phyloP scores from a whole-genome alignment of 805 yeast species.

The Yarrowia osloensis region DNA sequence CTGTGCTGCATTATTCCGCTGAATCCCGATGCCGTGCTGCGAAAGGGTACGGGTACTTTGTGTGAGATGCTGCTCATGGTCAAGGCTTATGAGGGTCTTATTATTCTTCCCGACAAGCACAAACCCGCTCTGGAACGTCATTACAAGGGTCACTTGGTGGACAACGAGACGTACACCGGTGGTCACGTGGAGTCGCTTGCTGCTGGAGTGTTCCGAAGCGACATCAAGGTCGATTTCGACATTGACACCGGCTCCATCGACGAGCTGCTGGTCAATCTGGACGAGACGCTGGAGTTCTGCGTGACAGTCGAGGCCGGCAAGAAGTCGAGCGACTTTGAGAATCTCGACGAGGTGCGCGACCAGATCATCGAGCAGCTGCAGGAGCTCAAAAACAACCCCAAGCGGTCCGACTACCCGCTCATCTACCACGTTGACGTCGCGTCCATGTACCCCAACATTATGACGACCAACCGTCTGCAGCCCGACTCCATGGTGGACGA shows the following conservation, averaged over 20 bases:
- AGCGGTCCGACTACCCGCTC: conserved; percentile 73
- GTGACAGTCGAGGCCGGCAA: conserved; percentile 74
- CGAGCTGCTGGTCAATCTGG: conserved; percentile 71
- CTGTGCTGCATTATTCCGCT: conserved; percentile 93
- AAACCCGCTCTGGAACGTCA: conserved; percentile 92
- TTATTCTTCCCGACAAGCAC: conserved; percentile 89
- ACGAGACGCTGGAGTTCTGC: conserved; percentile 75
- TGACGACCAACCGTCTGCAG: conserved; percentile 95
- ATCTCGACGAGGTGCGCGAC: conserved; percentile 72
- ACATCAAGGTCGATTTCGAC: conserved; percentile 70
- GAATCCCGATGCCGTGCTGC: conserved; percentile 91
- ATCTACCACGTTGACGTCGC: conserved; percentile 99
- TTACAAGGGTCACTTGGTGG: conserved; percentile 79
- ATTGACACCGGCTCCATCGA: conserved; percentile 83
- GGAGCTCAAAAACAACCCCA: conserved; percentile 63
- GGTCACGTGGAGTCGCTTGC: conserved; percentile 98
- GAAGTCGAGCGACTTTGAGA: conserved; percentile 71
- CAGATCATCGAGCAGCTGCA: conserved; percentile 56
- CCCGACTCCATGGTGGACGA: conserved; percentile 97
- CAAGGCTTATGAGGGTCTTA: conserved; percentile 79
- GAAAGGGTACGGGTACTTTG: conserved; percentile 98
- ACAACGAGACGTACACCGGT: conserved; percentile 96
- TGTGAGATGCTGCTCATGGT: conserved; percentile 97
- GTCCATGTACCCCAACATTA: conserved; percentile 98
- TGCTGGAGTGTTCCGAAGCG: conserved; percentile 96